Conservation (phyloP, 2,329 filamentous ascomycete genomes). For the Exophiala calicioides region DNA sequence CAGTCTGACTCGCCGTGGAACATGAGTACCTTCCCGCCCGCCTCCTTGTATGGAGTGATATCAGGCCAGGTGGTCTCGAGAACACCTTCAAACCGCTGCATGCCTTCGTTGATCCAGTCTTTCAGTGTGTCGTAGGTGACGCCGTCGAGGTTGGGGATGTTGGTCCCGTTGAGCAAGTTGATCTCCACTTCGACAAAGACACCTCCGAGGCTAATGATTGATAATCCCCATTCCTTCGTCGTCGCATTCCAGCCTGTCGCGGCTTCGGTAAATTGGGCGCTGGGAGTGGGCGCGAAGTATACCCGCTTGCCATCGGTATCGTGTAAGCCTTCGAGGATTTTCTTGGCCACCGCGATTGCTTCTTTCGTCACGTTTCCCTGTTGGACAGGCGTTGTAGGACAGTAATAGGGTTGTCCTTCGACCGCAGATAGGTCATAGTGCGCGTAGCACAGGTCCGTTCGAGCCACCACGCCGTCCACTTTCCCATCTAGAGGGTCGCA, state of each 20-base stretch:
- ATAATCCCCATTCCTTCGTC: slow-evolving; percentile 35
- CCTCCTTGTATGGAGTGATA: slow-evolving; percentile 50
- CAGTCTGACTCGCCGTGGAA: slow-evolving; percentile 61
- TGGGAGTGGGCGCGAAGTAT: slow-evolving; percentile 41
- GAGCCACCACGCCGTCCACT: slow-evolving; percentile 55
- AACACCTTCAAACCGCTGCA: slow-evolving; percentile 52
- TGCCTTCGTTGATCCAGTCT: slow-evolving; percentile 56
- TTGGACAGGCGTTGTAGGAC: slow-evolving; percentile 36
- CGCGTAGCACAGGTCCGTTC: slow-evolving; percentile 51
- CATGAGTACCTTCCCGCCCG: slow-evolving; percentile 59
- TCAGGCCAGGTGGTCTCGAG: slow-evolving; percentile 59
- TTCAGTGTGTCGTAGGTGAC: slow-evolving; percentile 60
- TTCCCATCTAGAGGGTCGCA: slow-evolving; percentile 60
- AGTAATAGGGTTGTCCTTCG: slow-evolving; percentile 52
- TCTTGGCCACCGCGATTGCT: slow-evolving; percentile 38
- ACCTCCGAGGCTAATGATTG: slow-evolving; percentile 39
- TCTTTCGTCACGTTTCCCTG: slow-evolving; percentile 34
- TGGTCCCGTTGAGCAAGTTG: slow-evolving; percentile 28
- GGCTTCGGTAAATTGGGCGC: slow-evolving; percentile 33
- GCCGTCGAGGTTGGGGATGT: slow-evolving; percentile 46
- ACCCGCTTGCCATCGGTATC: slow-evolving; percentile 42
- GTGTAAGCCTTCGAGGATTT: slow-evolving; percentile 43
- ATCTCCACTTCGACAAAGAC: slow-evolving; percentile 27
- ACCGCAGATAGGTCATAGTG: slow-evolving; percentile 49
- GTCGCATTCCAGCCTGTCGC: slow-evolving; percentile 32